phyloP scores from a whole-genome alignment of 257 asterid genomes.

The Rhazya stricta region DNA sequence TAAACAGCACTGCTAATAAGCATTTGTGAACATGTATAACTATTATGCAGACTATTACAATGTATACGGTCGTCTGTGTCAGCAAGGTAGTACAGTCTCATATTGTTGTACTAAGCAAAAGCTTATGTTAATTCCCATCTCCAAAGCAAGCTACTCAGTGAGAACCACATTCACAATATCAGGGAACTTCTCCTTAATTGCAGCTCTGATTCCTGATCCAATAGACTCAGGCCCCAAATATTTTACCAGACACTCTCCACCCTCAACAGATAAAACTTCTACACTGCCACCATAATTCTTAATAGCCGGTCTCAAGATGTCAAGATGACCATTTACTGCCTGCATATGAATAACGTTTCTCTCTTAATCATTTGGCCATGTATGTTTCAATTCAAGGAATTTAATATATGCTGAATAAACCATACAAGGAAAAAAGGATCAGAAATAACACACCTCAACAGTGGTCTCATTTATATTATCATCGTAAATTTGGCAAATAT shows the following conservation, averaged over 20 bases:
- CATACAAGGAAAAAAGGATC: background rate
- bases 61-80: background rate
- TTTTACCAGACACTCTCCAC: conserved; percentile 58
- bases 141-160: conserved; percentile 31
- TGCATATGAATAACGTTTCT: conserved; percentile 22
- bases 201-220: conserved; percentile 87
- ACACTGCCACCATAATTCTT: conserved; percentile 84
- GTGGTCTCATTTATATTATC: conserved; percentile 38
- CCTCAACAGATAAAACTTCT: conserved; percentile 58
- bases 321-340: conserved; percentile 80
- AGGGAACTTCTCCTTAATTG: conserved; percentile 88
- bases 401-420: background rate
- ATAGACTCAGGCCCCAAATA: conserved; percentile 77
- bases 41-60: background rate
- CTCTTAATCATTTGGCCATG: background rate
- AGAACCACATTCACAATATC: conserved; percentile 62
- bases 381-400: background rate
- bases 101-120: background rate
- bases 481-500: conserved; percentile 67
- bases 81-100: background rate
- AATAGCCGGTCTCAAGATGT: conserved; percentile 79
- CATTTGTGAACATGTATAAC: background rate
- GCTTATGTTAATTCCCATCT: background rate
- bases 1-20: background rate
- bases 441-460: conserved; percentile 47